Evolutionary conservation across 305 asterid species (phyloP).

Genomic region (Andrographis paniculata): DNA sequence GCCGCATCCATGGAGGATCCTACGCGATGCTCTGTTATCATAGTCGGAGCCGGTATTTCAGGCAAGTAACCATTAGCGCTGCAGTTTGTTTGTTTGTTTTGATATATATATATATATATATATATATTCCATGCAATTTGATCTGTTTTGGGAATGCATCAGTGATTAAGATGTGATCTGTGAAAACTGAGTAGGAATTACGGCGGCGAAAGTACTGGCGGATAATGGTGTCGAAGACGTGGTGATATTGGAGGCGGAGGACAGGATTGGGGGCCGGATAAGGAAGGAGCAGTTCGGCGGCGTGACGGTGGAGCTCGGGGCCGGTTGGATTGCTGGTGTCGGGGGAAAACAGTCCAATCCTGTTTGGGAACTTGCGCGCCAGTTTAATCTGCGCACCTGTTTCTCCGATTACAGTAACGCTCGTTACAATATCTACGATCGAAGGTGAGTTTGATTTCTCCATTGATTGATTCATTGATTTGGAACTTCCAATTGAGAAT

Average conservation of each 20-base stretch:
- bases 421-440: conserved; percentile 83
- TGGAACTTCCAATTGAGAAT: too few species aligned
- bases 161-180: too few species aligned
- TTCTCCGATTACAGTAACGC: conserved; percentile 86
- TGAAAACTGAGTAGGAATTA: conserved; percentile 30
- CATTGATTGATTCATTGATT: too few species aligned
- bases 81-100: too few species aligned
- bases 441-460: conserved; percentile 26
- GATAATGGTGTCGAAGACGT: conserved; percentile 75
- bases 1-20: too few species aligned
- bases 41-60: too few species aligned
- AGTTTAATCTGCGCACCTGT: conserved; percentile 68
- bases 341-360: conserved; percentile 78
- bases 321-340: conserved; percentile 97
- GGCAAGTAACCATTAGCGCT: too few species aligned
- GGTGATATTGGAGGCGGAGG: conserved; percentile 72
- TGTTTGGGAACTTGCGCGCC: conserved; percentile 75
- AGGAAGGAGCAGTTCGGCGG: conserved; percentile 78
- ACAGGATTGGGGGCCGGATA: conserved; percentile 74
- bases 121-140: too few species aligned
- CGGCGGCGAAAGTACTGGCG: conserved; percentile 75
- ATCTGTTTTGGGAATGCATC: too few species aligned
- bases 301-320: conserved; percentile 87
- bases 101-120: too few species aligned
- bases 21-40: too few species aligned